Evolutionary conservation across 352 stramenopile genomes (phyloP), one percentile per base, ranked within the genome.

Genomic region (Globisporangium camurandrum): DNA sequence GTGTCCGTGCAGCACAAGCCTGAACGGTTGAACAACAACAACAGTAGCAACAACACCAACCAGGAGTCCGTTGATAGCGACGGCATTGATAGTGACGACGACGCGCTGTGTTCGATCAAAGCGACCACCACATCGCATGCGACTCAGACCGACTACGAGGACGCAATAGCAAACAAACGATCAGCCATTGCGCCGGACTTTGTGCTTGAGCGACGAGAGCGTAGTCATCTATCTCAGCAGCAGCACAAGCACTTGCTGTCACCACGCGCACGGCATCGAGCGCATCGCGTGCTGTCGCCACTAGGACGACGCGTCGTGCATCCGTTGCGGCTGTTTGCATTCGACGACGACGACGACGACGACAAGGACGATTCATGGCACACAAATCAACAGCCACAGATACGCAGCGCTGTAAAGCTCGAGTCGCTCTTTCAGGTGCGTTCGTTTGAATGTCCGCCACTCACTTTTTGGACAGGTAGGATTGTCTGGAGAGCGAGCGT

Each of bases 311-410:
- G 16, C 2, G 6, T 22, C 5, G 7, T 58, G 7, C 51, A 22
- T 4, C 51, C 51, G 0, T 53, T 58, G 51, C 46, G 7, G 22
- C 22, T 58, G 36, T 58, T 58, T 31, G 44, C 51, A 22, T 58
- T 58, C 34, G 51, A 53, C 31, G 51, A 58, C n/a, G n/a, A n/a
- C n/a, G n/a, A n/a, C n/a, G n/a, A n/a, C n/a, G n/a, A n/a, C n/a
- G n/a, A n/a, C n/a, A n/a, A n/a, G n/a, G n/a, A n/a, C n/a, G n/a
- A n/a, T 36, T 46, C 36, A 22, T 58, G 51, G 51, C 10, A 41
- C 14, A 40, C 39, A 11, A 36, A 53, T 20, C 51, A 58, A 27
- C 51, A 42, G 5, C 48, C 51, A 2, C 51, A 41, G 12, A 3
- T 28, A 9, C 36, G 44, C 20, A 58, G 34, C 14, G 17, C 34